Evolutionary conservation across 2,329 filamentous ascomycete species (phyloP).

Genomic region (Sporothrix humicola): DNA sequence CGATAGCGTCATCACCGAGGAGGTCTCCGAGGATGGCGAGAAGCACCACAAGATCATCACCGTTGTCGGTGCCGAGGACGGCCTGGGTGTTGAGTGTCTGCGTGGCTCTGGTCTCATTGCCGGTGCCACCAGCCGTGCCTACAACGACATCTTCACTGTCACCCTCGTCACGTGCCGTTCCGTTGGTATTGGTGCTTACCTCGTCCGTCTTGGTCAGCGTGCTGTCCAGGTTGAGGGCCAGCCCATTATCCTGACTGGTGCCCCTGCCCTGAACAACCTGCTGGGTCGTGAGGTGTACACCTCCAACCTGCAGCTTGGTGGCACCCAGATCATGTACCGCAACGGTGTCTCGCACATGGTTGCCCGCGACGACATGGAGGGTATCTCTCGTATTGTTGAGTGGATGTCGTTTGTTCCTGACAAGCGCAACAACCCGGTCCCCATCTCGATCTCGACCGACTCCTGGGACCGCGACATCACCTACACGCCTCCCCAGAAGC

Average conservation of each 20-base stretch:
- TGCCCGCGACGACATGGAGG: slow-evolving; percentile 94
- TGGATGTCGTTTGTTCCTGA: slow-evolving; percentile 98
- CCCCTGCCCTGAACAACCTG: slow-evolving; percentile 96
- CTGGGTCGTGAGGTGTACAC: slow-evolving; percentile 98
- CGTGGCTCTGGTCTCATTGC: slow-evolving; percentile 97
- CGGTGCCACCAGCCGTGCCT: slow-evolving; percentile 93
- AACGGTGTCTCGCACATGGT: slow-evolving; percentile 99
- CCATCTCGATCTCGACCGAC: slow-evolving; percentile 86
- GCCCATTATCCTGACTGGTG: slow-evolving; percentile 97
- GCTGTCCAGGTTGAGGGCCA: slow-evolving; percentile 98
- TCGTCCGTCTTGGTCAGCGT: slow-evolving; percentile 96
- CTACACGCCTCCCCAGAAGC: slow-evolving; percentile 81
- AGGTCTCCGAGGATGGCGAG: slow-evolving; percentile 84
- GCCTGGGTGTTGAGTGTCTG: slow-evolving; percentile 95
- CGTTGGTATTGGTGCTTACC: slow-evolving; percentile 98
- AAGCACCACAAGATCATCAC: slow-evolving; percentile 92
- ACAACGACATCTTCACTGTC: slow-evolving; percentile 98
- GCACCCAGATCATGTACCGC: slow-evolving; percentile 99
- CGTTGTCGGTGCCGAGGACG: slow-evolving; percentile 90
- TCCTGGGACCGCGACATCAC: slow-evolving; percentile 90
- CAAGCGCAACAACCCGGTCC: slow-evolving; percentile 89
- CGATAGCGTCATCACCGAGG: slow-evolving; percentile 86
- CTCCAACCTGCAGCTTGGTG: slow-evolving; percentile 97
- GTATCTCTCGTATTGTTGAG: slow-evolving; percentile 95
- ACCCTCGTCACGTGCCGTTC: slow-evolving; percentile 97